Percentiles rank a stretch among this genome's conserved stretches.
These are phyloP conservation scores for Solanum infundibuliforme DNA, from an alignment of 257 asterid genomes.

Conservation along the genomic window DNA sequence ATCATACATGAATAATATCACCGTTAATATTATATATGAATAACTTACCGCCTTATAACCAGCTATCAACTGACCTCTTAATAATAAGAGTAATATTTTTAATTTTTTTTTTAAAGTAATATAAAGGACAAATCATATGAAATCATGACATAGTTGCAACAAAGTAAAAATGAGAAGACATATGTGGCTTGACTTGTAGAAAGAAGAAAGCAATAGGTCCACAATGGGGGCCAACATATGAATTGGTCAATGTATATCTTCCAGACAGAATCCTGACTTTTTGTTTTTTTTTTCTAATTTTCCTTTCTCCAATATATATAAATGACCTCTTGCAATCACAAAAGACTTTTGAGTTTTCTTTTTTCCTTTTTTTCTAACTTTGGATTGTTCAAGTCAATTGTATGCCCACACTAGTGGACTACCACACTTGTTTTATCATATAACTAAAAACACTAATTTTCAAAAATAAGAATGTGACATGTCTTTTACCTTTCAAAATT, in stretches of 20 bases:
- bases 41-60: too few species aligned
- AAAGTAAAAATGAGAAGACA: not conserved
- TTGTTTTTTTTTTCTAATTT: not conserved
- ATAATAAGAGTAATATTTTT: too few species aligned
- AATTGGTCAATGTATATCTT: not conserved
- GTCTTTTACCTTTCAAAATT: not conserved
- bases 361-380: not conserved
- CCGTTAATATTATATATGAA: too few species aligned
- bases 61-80: too few species aligned
- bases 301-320: not conserved
- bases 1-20: too few species aligned
- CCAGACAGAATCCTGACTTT: not conserved
- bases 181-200: not conserved
- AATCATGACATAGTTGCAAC: not conserved
- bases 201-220: not conserved
- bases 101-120: too few species aligned
- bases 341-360: not conserved
- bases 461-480: not conserved
- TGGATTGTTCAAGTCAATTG: not conserved
- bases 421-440: not conserved
- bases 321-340: not conserved
- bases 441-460: not conserved
- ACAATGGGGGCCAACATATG: not conserved
- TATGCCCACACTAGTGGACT: not conserved
- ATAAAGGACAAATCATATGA: not conserved